These are phyloP conservation scores for Termitomyces sp. DNA, from an alignment of 768 basidiomycete species.

Conservation along the genomic window DNA sequence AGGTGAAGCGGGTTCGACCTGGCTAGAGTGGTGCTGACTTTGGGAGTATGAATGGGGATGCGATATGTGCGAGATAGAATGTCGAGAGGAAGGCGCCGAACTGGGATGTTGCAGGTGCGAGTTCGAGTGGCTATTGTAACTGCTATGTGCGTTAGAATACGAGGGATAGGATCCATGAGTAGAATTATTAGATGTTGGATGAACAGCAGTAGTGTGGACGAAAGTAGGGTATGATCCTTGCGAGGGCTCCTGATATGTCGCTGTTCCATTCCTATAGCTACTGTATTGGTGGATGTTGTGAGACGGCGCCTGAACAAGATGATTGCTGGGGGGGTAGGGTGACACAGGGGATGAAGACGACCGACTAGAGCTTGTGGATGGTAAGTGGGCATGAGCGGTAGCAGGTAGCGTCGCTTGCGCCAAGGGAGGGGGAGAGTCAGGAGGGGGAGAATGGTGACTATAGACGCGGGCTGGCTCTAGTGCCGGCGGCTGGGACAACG, in stretches of 20 bases:
- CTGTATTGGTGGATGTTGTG: slow-evolving; percentile 24
- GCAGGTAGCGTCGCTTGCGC: slow-evolving; percentile 46
- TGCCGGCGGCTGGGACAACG: slow-evolving; percentile 36
- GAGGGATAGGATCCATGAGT: slow-evolving; percentile 25
- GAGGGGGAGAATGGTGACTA: slow-evolving; percentile 35
- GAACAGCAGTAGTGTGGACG: slow-evolving; percentile 30
- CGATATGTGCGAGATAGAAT: slow-evolving; percentile 57
- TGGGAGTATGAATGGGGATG: slow-evolving; percentile 45
- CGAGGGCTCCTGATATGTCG: slow-evolving; percentile 41
- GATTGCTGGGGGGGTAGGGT: slow-evolving; percentile 31
- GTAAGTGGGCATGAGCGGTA: slow-evolving; percentile 30
- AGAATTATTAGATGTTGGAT: slow-evolving; percentile 21
- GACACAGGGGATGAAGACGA: slow-evolving; percentile 43
- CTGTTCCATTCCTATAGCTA: slow-evolving; percentile 32
- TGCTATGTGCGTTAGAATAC: slow-evolving; percentile 27
- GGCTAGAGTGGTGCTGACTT: slow-evolving; percentile 25
- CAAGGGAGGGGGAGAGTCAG: slow-evolving; percentile 52
- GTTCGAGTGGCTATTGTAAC: slow-evolving; percentile 16
- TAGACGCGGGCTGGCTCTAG: slow-evolving; percentile 39
- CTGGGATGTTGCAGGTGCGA: slow-evolving; percentile 15
- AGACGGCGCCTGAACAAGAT: slow-evolving; percentile 20
- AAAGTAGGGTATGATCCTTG: slow-evolving; percentile 31
- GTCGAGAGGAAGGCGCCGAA: slow-evolving; percentile 40
- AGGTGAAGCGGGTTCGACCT: slow-evolving; percentile 41
- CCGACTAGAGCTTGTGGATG: slow-evolving; percentile 32